Evolutionary conservation across 1,284 basidiomycete genomes (phyloP).

Genomic region (Earliella scabrosa): DNA sequence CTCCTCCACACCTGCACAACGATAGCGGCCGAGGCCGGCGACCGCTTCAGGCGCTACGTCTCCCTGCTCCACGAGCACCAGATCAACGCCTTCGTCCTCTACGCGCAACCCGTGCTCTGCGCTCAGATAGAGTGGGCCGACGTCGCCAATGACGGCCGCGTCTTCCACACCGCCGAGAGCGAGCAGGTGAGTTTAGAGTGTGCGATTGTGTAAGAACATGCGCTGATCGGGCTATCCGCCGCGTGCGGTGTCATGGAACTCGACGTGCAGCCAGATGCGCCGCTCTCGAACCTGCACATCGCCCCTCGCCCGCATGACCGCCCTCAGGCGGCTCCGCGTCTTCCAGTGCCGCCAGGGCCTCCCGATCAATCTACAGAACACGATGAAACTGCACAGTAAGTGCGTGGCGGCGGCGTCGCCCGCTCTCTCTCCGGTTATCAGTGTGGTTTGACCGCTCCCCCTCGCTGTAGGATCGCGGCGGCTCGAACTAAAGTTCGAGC

Average conservation of each 20-base stretch:
- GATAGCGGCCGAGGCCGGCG: conserved; percentile 36
- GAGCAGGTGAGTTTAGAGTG: conserved; percentile 22
- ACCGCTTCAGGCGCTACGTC: conserved; percentile 38
- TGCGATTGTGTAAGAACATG: conserved; percentile 19
- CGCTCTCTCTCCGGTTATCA: too few relatives aligned
- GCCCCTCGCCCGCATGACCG: conserved; percentile 38
- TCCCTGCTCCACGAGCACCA: conserved; percentile 45
- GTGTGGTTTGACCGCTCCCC: too few relatives aligned
- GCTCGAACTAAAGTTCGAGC: conserved; percentile 41
- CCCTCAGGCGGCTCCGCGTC: conserved; percentile 40
- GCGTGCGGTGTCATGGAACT: not conserved
- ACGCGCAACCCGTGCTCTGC: conserved; percentile 24
- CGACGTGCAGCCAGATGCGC: conserved; percentile 27
- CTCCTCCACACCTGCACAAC: conserved; percentile 39
- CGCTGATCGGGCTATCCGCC: conserved; percentile 22
- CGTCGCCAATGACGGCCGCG: conserved; percentile 46
- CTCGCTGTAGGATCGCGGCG: conserved; percentile 15
- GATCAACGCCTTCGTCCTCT: conserved; percentile 36
- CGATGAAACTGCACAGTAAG: conserved; percentile 20
- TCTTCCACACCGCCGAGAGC: conserved; percentile 26
- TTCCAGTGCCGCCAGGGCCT: conserved; percentile 40
- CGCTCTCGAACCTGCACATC: conserved; percentile 39
- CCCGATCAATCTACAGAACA: conserved; percentile 25
- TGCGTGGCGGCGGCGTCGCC: not conserved
- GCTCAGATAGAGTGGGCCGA: conserved; percentile 39